Base-by-base conservation (phyloP, 371 early-diverging fungal species). In the Apophysomyces trapeziformis region DNA sequence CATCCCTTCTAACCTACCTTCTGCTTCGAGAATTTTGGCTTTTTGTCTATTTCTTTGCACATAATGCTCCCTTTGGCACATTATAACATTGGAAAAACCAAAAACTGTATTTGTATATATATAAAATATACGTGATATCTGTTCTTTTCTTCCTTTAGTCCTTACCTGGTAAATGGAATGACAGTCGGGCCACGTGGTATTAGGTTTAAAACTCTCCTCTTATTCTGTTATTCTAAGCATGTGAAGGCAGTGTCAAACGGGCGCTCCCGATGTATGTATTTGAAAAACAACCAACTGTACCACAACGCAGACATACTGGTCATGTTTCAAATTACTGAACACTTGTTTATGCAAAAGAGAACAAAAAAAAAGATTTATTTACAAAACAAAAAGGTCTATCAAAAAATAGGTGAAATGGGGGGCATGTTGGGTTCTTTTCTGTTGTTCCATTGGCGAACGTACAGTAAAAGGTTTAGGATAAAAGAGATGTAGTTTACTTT, bases 401-500 rank as follows among this genome's bases (percentile, higher is more conserved):
- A 26, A 26, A 26, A 26, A 26, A 26, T 26, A 26, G 32, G 32
- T 2, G 32, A 26, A 26, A 26, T 26, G 2, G 32, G 32, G 32
- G 32, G 32, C 32, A 26, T 58, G 41, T 8, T 8, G 41, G 41
- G 41, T 50, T 50, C 21, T 11, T 50, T 21, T 21, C 9, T 26
- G 54, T 50, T 26, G 32, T 26, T 26, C 2, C 2, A 26, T 26
- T 26, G 32, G 32, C 32, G 3, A 26, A 26, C 32, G 32, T 26
- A 26, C 32, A 26, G 54, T 50, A 32, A 21, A 21, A 21, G 54
- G 21, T 50, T 18, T 21, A n/a, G 18, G 16, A 50, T 50, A 26
- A 21, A 21, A 50, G 16, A 50, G n/a, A 46, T 45, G 14, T 67
- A 18, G 58, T 67, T 26, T 62, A 32, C 32, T 64, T 75, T 63